Percentiles rank a stretch among this genome's conserved stretches.
Conservation (phyloP, 352 stramenopile genomes). For the Peronospora tabacina region DNA sequence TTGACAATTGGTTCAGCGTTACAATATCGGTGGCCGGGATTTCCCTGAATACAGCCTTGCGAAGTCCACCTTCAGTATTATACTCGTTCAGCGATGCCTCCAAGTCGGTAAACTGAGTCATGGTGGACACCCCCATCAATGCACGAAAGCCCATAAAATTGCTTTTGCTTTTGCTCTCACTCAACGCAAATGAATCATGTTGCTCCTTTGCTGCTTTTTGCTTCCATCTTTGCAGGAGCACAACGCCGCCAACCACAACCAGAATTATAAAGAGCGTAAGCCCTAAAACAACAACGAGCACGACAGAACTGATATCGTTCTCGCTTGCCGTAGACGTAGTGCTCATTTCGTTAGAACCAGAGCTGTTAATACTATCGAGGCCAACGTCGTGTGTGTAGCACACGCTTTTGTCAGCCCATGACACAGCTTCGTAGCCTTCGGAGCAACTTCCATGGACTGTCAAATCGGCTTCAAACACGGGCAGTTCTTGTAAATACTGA, state of each 20-base stretch:
- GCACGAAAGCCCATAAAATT: conserved; percentile 33
- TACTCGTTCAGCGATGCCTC: conserved; percentile 37
- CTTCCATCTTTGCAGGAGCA: conserved; percentile 54
- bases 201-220: conserved; percentile 35
- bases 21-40: conserved; percentile 38
- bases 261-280: conserved; percentile 36
- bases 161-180: conserved; percentile 37
- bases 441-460: conserved; percentile 35
- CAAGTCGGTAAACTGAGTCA: conserved; percentile 24
- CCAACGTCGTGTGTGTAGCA: conserved; percentile 41
- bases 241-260: conserved; percentile 42
- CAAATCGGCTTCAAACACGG: conserved; percentile 41
- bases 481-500: conserved; percentile 42
- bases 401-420: conserved; percentile 43
- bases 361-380: conserved; percentile 34
- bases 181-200: conserved; percentile 20
- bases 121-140: conserved; percentile 17
- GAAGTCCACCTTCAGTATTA: conserved; percentile 32
- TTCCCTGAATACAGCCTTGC: conserved; percentile 52
- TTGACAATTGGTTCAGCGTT: conserved; percentile 34
- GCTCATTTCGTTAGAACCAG: conserved; percentile 24
- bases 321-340: conserved; percentile 26
- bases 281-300: conserved; percentile 37
- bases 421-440: conserved; percentile 37
- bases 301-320: conserved; percentile 18